A percentile compares a stretch with the other conserved stretches of the same genome.
Evolutionary conservation across 371 early-diverging fungal species (phyloP).

Genomic region (Cladochytrium tenue): DNA sequence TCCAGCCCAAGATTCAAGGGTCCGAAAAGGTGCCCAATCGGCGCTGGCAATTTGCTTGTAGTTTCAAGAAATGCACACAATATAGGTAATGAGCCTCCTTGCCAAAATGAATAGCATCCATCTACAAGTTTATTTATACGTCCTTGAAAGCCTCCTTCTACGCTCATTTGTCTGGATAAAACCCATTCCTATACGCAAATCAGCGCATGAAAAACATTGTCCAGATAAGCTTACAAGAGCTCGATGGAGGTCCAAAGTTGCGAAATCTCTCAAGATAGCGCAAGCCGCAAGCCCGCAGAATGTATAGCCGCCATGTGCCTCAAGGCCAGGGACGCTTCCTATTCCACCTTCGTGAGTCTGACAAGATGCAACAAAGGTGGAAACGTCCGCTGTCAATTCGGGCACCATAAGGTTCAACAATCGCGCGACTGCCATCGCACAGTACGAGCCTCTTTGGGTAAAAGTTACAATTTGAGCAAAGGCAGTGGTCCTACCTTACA

Average conservation of each 20-base stretch:
- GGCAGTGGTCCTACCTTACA: constrained; percentile 53
- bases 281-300: constrained; percentile 92
- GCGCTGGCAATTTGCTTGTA: too few species aligned
- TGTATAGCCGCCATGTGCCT: constrained; percentile 97
- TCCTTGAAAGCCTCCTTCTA: constrained; percentile 96
- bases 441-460: constrained; percentile 77
- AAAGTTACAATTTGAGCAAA: neutral
- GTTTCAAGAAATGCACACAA: constrained; percentile 50
- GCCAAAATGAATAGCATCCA: constrained; percentile 98
- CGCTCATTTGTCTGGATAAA: constrained; percentile 73
- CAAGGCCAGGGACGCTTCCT: constrained; percentile 82
- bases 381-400: constrained; percentile 70
- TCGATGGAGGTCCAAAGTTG: constrained; percentile 61
- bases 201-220: too few species aligned
- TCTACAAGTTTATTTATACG: constrained; percentile 96
- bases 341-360: constrained; percentile 97
- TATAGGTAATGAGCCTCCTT: constrained; percentile 83
- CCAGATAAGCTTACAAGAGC: too few species aligned
- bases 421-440: constrained; percentile 79
- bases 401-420: constrained; percentile 78
- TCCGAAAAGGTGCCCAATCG: too few species aligned
- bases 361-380: constrained; percentile 74
- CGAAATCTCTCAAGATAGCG: constrained; percentile 69
- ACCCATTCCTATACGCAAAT: constrained; percentile 73
- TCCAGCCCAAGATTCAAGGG: too few species aligned